Base-by-base conservation (phyloP, 1,284 basidiomycete genomes). In the Boletus semigastroideus region DNA sequence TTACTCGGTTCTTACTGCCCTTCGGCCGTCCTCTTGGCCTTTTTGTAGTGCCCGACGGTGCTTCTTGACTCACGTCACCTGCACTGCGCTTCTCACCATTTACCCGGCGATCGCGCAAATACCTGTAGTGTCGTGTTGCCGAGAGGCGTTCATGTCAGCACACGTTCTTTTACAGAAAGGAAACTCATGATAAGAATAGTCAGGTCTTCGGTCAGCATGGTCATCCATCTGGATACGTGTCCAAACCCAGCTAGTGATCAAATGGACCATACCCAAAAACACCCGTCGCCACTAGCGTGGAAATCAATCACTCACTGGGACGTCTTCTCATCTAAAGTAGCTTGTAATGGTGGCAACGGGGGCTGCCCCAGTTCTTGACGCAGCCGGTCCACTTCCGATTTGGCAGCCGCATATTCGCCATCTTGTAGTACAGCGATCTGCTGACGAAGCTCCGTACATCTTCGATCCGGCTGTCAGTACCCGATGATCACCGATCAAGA, bases 311-410 rank as follows among this genome's bases (percentile, higher is more conserved):
- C 83, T 71, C 63, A 90, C 87, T 84, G 80, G 22, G 80, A 75
- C 30, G 79, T 78, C 65, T 86, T 87, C 61, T 90, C 89, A 46
- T 90, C 87, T 38, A 91, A 67, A 27, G 83, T 87, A 36, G 73
- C 72, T 59, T 90, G 86, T 27, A 91, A 62, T 60, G 77, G 83
- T 3, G 87, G 87, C 20, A 90, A 66, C 3, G 88, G 80, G 1
- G 80, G 72, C 62, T 90, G 84, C 1, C 87, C 89, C 9, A 91
- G 80, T 62, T 91, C 88, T 48, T 76, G 75, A 45, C 88, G 80
- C 39, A 91, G 72, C 46, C 77, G 72, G 62, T 91, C 88, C 40
- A 91, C 88, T 56, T 90, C 87, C 28, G 69, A 69, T 67, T 91
- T 91, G 5, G 87, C 84, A 10, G 68, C 62, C 20, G 83, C 75